These are phyloP conservation scores for Monosporascus sp. DNA, from an alignment of 2,329 filamentous ascomycete genomes.

Conservation along the genomic window DNA sequence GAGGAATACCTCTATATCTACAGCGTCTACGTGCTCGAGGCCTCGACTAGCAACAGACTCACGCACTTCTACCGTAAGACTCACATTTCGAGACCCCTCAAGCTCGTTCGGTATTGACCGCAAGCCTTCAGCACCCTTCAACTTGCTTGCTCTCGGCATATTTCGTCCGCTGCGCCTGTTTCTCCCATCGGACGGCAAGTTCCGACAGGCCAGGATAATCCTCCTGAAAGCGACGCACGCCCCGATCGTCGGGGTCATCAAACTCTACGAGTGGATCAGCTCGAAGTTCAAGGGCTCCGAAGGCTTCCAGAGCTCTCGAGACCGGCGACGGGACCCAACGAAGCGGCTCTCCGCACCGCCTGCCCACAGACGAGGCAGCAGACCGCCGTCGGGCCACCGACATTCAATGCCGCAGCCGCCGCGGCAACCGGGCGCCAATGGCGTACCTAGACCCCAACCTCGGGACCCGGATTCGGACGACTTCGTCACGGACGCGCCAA, in stretches of 20 bases:
- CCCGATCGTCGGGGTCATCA: conserved; percentile 66
- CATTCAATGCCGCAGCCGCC: conserved; percentile 16
- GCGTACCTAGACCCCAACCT: conserved; percentile 13
- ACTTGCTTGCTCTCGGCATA: conserved; percentile 66
- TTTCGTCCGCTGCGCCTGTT: conserved; percentile 70
- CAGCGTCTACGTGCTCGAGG: conserved; percentile 60
- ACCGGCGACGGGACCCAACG: conserved; percentile 29
- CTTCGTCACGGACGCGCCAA: conserved; percentile 32
- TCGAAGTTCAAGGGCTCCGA: conserved; percentile 33
- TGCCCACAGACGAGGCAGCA: conserved; percentile 12
- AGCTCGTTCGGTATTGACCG: background rate
- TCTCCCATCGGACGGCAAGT: conserved; percentile 55
- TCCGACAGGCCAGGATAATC: conserved; percentile 58
- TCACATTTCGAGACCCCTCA: background rate
- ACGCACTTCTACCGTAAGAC: conserved; percentile 59
- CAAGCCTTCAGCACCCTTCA: conserved; percentile 49
- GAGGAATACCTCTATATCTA: conserved; percentile 80
- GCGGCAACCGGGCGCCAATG: conserved; percentile 17
- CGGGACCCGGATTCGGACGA: conserved; percentile 25
- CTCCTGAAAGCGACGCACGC: conserved; percentile 60
- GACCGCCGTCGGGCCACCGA: conserved; percentile 18
- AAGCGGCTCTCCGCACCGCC: conserved; percentile 19
- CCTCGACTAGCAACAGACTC: conserved; percentile 63
- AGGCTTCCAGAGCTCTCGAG: conserved; percentile 46
- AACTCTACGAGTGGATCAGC: conserved; percentile 56